Conservation (phyloP, 2,329 filamentous ascomycete genomes). For the Pleomassaria siparia region DNA sequence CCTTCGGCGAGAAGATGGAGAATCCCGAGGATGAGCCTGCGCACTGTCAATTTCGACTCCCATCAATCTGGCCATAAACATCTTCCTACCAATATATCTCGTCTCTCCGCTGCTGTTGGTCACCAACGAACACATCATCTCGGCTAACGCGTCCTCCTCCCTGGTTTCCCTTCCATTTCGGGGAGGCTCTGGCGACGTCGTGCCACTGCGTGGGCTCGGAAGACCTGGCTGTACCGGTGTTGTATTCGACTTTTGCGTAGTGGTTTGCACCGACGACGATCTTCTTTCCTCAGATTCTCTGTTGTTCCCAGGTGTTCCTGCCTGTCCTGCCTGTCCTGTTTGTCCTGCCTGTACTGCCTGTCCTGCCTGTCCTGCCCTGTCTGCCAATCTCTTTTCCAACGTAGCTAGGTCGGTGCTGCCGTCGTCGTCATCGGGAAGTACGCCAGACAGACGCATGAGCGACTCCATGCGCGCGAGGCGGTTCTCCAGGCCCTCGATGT, state of each 20-base stretch:
- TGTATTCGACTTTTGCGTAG: constrained; percentile 35
- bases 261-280: constrained; percentile 24
- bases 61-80: constrained; percentile 1
- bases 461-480: constrained; percentile 95
- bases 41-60: constrained; percentile 17
- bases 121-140: constrained; percentile 98
- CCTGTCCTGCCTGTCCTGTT: constrained; percentile 23
- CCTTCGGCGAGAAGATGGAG: constrained; percentile 97
- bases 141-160: constrained; percentile 84
- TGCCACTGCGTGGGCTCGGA: constrained; percentile 54
- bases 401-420: constrained; percentile 85
- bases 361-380: constrained; percentile 43
- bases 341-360: constrained; percentile 58
- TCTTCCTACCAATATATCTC: constrained; percentile 80
- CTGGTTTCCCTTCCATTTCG: constrained; percentile 44
- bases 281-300: constrained; percentile 35
- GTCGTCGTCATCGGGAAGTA: constrained; percentile 82
- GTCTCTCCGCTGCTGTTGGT: constrained; percentile 95
- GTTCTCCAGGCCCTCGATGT: constrained; percentile 96
- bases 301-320: constrained; percentile 20
- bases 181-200: constrained; percentile 54
- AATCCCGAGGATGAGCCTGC: constrained; percentile 93
- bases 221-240: constrained; percentile 46
- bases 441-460: constrained; percentile 78
- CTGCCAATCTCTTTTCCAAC: constrained; percentile 72